A percentile compares a stretch with the other conserved stretches of the same genome.
These are phyloP conservation scores for Hawksworthiomyces lignivorus DNA, from an alignment of 2,329 filamentous ascomycete species.

Conservation along the genomic window DNA sequence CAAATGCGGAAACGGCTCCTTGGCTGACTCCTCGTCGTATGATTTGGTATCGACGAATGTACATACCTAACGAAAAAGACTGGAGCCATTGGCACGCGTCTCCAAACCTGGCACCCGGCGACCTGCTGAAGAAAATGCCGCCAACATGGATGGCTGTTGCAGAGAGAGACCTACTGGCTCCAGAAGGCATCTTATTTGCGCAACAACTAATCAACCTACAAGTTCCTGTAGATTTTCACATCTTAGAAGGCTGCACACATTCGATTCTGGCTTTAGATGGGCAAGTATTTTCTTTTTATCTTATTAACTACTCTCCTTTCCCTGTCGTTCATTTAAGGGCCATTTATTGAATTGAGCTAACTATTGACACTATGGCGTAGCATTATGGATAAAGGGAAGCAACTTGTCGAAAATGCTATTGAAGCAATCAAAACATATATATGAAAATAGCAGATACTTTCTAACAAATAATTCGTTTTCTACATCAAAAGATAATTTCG, in stretches of 20 bases:
- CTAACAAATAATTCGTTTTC: too few relatives aligned
- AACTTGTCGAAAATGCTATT: slow-evolving; percentile 7
- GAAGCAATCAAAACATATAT: neutral
- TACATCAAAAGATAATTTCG: too few relatives aligned
- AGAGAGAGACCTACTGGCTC: slow-evolving; percentile 26
- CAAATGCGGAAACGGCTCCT: slow-evolving; percentile 1
- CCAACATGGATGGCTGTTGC: slow-evolving; percentile 24
- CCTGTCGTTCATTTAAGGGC: too few relatives aligned
- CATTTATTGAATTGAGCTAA: too few relatives aligned
- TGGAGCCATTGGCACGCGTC: slow-evolving; percentile 24
- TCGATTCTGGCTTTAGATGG: slow-evolving; percentile 1
- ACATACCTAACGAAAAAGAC: slow-evolving; percentile 20
- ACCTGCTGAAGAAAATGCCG: slow-evolving; percentile 20
- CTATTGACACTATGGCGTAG: neutral
- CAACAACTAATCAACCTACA: slow-evolving; percentile 16
- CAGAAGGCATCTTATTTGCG: slow-evolving; percentile 23
- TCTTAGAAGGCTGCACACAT: slow-evolving; percentile 22
- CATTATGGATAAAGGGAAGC: slow-evolving; percentile 9
- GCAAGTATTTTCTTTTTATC: neutral
- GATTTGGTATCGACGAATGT: slow-evolving; percentile 29
- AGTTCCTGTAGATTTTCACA: slow-evolving; percentile 1
- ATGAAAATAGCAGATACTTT: too few relatives aligned
- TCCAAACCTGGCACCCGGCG: slow-evolving; percentile 22
- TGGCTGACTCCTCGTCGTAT: slow-evolving; percentile 21
- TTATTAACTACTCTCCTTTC: too few relatives aligned